Percentiles rank a stretch among this genome's conserved stretches.
phyloP scores from a whole-genome alignment of 441 rosid genomes.

The Pelargonium australe region DNA sequence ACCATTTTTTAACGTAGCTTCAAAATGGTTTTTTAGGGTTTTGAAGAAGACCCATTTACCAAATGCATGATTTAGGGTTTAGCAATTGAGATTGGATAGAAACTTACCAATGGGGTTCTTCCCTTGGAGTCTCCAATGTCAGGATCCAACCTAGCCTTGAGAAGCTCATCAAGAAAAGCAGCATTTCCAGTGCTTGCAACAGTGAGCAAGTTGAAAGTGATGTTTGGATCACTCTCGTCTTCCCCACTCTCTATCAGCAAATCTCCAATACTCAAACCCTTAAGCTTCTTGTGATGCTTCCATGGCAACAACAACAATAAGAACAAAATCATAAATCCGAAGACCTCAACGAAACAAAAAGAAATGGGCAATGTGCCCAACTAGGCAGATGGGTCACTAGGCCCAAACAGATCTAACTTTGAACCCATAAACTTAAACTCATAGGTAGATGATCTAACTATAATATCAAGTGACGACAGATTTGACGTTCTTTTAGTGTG shows the following conservation, averaged over 20 bases:
- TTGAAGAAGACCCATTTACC: not conserved
- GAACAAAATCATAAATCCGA: too few species aligned
- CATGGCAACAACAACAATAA: constrained; percentile 8
- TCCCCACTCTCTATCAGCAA: constrained; percentile 31
- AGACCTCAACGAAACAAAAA: not conserved
- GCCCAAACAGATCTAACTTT: too few species aligned
- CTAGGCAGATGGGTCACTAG: too few species aligned
- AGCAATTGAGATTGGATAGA: not conserved
- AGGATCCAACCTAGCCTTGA: constrained; percentile 66
- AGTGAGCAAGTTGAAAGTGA: constrained; percentile 45
- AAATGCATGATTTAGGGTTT: too few species aligned
- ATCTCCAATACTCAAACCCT: constrained; percentile 45
- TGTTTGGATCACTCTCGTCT: constrained; percentile 39
- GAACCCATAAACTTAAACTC: too few species aligned
- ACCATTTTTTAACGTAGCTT: too few species aligned
- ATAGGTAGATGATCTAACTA: not conserved
- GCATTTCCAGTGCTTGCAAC: constrained; percentile 73
- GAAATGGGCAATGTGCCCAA: not conserved
- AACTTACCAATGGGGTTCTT: constrained; percentile 69
- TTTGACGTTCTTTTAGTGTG: too few species aligned
- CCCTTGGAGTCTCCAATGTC: constrained; percentile 62
- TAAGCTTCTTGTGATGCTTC: constrained; percentile 58
- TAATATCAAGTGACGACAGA: too few species aligned
- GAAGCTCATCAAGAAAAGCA: constrained; percentile 76
- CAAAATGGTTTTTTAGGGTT: not conserved